Base-by-base conservation (phyloP, 768 basidiomycete species). In the Crassisporium funariophilum region DNA sequence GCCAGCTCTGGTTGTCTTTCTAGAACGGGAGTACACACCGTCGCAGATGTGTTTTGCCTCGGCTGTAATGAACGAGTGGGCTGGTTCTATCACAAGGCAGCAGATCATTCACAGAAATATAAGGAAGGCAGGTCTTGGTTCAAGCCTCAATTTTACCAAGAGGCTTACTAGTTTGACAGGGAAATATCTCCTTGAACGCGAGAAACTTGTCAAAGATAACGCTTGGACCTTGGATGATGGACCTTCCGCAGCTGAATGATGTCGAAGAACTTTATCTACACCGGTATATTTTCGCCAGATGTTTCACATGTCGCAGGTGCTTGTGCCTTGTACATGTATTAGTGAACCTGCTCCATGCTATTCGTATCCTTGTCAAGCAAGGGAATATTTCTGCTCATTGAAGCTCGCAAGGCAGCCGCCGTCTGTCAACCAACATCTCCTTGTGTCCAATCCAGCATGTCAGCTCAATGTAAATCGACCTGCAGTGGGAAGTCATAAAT, bases 41-140 rank as follows among this genome's bases (percentile, higher is more conserved):
- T 92, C 5, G 85, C 88, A 10, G 90, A 92, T 59, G 79, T 83
- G 1, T 91, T 80, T 60, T 92, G 90, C 58, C 42, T 87, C 23
- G 88, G 87, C 0, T 92, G 90, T 66, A 82, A 84, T 46, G 87
- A 87, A 12, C 76, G 86, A 25, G 47, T 91, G 4, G 89, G 90
- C 1, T 92, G 90, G 89, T 89, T 74, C 59, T 92, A 92, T 55
- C 81, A 88, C 63, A 86, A 84, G 59, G 88, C 90, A 10, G 77
- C 83, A 0, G 86, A 91, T 53, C 69, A 72, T 29, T 75, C 79
- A 2, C 90, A 92, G 77, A 90, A 86, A 61, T 91, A 92, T 61
- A 92, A 91, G 64, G 90, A 92, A 78, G 85, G 89, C 81, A 24
- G 29, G 76, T 55, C 7, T 4, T 7, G n/a, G 9, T 23, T 49